Conservation (phyloP, 2,329 filamentous ascomycete genomes). For the Xylaria sp. region DNA sequence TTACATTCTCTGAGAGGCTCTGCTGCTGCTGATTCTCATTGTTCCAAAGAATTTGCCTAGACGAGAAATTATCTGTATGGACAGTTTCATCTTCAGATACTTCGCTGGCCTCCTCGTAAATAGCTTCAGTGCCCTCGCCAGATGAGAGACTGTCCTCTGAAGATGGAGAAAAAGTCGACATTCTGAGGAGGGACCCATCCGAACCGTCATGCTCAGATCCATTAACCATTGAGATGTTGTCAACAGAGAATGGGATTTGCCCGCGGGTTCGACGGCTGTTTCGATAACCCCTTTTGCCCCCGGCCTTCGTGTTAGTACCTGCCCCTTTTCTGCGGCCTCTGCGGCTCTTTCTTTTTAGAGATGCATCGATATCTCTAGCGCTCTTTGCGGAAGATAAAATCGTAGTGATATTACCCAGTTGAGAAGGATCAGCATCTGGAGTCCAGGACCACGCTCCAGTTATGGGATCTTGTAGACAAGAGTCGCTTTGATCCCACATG, state of each 20-base stretch:
- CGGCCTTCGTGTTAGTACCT: neutral
- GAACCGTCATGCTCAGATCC: neutral
- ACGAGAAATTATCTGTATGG: conserved; percentile 21
- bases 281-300: neutral
- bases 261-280: conserved; percentile 6
- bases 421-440: conserved; percentile 34
- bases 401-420: conserved; percentile 32
- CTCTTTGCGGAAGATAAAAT: conserved; percentile 43
- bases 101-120: conserved; percentile 21
- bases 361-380: conserved; percentile 37
- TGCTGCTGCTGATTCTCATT: conserved; percentile 35
- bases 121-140: conserved; percentile 36
- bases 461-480: conserved; percentile 43
- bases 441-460: conserved; percentile 45
- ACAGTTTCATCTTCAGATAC: conserved; percentile 27
- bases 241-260: neutral
- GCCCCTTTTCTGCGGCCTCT: neutral
- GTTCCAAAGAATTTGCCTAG: conserved; percentile 23
- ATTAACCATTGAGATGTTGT: neutral
- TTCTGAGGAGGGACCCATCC: neutral
- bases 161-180: conserved; percentile 28
- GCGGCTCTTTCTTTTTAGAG: conserved; percentile 32
- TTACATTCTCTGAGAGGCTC: conserved; percentile 39
- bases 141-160: conserved; percentile 31
- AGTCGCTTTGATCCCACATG: conserved; percentile 41